Evolutionary conservation across 1,284 basidiomycete genomes (phyloP).

Genomic region (Veloboletus limbatus): DNA sequence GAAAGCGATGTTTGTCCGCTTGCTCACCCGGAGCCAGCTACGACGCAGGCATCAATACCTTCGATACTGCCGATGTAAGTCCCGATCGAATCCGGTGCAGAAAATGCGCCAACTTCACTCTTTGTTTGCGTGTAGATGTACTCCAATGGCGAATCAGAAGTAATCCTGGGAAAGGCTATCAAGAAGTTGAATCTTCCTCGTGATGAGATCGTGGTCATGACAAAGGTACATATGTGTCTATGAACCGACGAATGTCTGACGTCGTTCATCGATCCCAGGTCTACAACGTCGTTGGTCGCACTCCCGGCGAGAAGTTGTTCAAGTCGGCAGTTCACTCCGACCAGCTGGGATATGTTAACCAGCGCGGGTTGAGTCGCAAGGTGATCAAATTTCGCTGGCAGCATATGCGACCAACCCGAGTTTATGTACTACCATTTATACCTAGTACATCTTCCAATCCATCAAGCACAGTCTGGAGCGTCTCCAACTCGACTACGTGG

Average conservation of each 20-base stretch:
- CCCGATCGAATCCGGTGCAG: no score
- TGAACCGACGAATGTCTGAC: not conserved
- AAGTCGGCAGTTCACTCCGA: slow-evolving; percentile 32
- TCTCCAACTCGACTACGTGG: slow-evolving; percentile 69
- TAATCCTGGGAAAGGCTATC: slow-evolving; percentile 77
- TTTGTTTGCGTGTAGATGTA: no score
- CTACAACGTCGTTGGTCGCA: slow-evolving; percentile 37
- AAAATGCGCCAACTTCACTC: no score
- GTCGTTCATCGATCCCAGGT: no score
- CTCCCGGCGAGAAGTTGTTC: slow-evolving; percentile 20
- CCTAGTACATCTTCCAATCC: no score
- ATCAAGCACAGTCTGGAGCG: slow-evolving; percentile 63
- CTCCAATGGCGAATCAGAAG: slow-evolving; percentile 70
- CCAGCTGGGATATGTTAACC: slow-evolving; percentile 55
- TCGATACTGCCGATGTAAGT: slow-evolving; percentile 60
- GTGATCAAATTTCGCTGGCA: no score
- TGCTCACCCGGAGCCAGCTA: slow-evolving; percentile 37
- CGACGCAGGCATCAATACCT: slow-evolving; percentile 63
- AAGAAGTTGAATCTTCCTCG: slow-evolving; percentile 68
- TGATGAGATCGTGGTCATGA: slow-evolving; percentile 75
- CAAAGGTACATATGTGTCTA: slow-evolving; percentile 51
- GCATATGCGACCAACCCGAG: no score
- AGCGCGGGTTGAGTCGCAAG: slow-evolving; percentile 54
- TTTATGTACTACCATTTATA: no score
- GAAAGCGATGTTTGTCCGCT: not conserved